Conservation (phyloP, 139 green algal species). For the Ostreobium quekettii region DNA sequence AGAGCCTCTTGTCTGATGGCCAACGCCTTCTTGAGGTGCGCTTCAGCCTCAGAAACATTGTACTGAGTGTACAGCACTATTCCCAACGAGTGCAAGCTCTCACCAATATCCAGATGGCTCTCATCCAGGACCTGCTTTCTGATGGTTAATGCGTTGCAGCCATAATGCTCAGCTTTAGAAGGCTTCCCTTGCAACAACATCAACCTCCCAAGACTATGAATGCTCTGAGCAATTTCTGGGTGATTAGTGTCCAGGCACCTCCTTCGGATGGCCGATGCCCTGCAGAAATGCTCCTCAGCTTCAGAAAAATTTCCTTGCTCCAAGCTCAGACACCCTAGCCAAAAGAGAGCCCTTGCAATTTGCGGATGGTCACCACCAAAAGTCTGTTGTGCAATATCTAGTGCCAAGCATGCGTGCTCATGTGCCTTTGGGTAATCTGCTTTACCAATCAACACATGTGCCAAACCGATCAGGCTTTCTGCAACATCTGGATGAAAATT, state of each 20-base stretch:
- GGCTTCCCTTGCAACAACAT: neutral
- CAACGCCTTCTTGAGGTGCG: conserved; percentile 13
- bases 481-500: conserved; percentile 24
- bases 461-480: conserved; percentile 26
- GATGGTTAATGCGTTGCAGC: neutral
- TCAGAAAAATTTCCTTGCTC: no score
- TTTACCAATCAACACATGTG: conserved; percentile 21
- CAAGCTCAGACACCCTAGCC: no score
- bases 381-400: neutral
- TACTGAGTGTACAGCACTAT: conserved; percentile 22
- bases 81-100: conserved; percentile 26
- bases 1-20: no score
- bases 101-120: conserved; percentile 22
- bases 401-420: conserved; percentile 14
- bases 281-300: no score
- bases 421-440: conserved; percentile 23
- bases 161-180: neutral
- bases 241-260: no score
- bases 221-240: neutral
- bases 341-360: no score
- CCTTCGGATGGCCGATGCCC: no score
- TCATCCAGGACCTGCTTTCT: conserved; percentile 3
- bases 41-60: conserved; percentile 23
- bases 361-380: no score
- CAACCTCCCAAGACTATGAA: neutral